Evolutionary conservation across 2,329 filamentous ascomycete species (phyloP).

Genomic region (Aspergillus latus): DNA sequence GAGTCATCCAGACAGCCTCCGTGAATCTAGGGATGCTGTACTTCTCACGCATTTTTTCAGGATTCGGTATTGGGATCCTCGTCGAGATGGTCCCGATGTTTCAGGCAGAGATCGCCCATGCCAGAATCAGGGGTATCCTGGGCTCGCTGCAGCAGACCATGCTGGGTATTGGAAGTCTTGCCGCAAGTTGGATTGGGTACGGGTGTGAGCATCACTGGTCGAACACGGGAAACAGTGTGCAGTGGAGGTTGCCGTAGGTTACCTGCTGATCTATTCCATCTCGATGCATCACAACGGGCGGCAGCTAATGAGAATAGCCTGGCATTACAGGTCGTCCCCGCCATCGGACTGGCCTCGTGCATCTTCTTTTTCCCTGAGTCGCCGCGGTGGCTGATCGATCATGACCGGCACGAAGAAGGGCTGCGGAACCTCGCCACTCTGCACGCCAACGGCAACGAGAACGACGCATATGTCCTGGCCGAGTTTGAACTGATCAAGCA

Average conservation of each 20-base stretch:
- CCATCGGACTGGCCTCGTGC: slow-evolving; percentile 10
- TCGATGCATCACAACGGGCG: too few relatives aligned
- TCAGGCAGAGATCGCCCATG: slow-evolving; percentile 12
- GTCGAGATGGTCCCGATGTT: slow-evolving; percentile 7
- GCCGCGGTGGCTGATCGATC: slow-evolving; percentile 11
- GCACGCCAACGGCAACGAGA: slow-evolving; percentile 9
- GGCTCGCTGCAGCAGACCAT: slow-evolving; percentile 9
- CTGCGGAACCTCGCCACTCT: slow-evolving; percentile 1
- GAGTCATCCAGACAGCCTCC: not conserved
- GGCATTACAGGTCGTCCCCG: slow-evolving; percentile 7
- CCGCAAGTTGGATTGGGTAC: slow-evolving; percentile 13
- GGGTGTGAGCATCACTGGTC: slow-evolving; percentile 9
- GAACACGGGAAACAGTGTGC: slow-evolving; percentile 4
- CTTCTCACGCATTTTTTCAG: slow-evolving; percentile 9
- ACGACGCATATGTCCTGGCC: slow-evolving; percentile 5
- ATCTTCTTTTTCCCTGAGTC: slow-evolving; percentile 13
- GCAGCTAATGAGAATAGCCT: not conserved
- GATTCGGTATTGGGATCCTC: slow-evolving; percentile 8
- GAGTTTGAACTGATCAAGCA: slow-evolving; percentile 12
- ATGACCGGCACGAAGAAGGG: slow-evolving; percentile 11
- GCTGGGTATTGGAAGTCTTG: slow-evolving; percentile 4
- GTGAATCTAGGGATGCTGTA: slow-evolving; percentile 9
- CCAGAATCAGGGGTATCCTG: slow-evolving; percentile 4
- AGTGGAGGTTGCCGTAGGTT: slow-evolving; percentile 9
- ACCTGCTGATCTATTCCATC: too few relatives aligned